phyloP scores from a whole-genome alignment of 1,284 basidiomycete genomes.

The Papiliotrema nemorosa region DNA sequence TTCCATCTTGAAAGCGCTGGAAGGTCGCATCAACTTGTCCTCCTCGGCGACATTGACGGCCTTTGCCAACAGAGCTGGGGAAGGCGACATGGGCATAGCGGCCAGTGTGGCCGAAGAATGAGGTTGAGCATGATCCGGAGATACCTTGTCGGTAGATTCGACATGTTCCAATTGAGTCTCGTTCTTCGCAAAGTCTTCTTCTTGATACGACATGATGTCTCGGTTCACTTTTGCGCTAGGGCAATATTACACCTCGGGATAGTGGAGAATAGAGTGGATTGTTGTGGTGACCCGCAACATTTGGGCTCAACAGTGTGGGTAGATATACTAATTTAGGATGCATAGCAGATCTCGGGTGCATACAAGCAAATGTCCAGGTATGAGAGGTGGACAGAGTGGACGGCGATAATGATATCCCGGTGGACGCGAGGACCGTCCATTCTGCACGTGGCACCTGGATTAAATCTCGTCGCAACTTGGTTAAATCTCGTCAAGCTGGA shows the following conservation, averaged over 20 bases:
- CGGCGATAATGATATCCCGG: too few relatives aligned
- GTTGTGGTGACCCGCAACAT: neutral
- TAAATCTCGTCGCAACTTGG: too few relatives aligned
- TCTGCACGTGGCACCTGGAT: too few relatives aligned
- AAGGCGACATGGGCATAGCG: neutral
- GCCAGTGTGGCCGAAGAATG: neutral
- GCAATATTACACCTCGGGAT: neutral
- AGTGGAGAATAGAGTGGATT: neutral
- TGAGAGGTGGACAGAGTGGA: too few relatives aligned
- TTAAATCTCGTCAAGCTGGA: too few relatives aligned
- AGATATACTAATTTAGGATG: too few relatives aligned
- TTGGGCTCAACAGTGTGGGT: neutral
- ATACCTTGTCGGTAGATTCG: neutral
- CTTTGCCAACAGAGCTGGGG: neutral
- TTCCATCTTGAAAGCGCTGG: conserved; percentile 1
- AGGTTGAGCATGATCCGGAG: neutral
- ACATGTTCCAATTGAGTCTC: conserved; percentile 1
- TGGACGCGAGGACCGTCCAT: too few relatives aligned
- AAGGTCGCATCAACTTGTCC: neutral
- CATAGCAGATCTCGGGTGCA: too few relatives aligned
- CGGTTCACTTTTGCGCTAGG: neutral
- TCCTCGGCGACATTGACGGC: neutral
- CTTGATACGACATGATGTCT: neutral
- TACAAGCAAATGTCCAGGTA: too few relatives aligned
- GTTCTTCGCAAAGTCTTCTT: neutral